These are phyloP conservation scores for Diospyros lotus DNA, from an alignment of 148 eudicot species.

Conservation along the genomic window DNA sequence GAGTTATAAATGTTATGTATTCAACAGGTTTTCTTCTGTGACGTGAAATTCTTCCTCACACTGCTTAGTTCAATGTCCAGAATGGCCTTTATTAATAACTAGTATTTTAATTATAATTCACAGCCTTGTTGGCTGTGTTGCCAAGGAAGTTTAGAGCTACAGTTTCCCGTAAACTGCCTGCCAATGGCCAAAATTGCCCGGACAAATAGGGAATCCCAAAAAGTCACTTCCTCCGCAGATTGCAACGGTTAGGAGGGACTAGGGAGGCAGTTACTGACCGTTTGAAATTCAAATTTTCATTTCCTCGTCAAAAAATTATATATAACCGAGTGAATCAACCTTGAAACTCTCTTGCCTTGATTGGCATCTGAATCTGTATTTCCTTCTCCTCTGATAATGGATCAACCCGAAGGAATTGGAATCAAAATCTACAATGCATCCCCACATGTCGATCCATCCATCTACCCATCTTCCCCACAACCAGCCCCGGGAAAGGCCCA, in stretches of 20 bases:
- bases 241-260: background rate
- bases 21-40: too few species aligned
- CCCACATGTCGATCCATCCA: slow-evolving; percentile 13
- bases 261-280: background rate
- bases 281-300: slow-evolving; percentile 1
- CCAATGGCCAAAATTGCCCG: background rate
- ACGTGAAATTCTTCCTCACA: too few species aligned
- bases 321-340: background rate
- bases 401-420: slow-evolving; percentile 45
- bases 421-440: slow-evolving; percentile 68
- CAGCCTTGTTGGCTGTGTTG: too few species aligned
- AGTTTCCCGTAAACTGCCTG: background rate
- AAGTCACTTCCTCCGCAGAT: background rate
- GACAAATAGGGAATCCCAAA: background rate
- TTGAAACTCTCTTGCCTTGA: background rate
- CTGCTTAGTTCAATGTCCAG: too few species aligned
- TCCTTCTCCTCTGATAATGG: background rate
- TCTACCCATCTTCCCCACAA: slow-evolving; percentile 7
- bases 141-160: too few species aligned
- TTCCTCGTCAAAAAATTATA: background rate
- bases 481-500: background rate
- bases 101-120: too few species aligned
- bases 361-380: background rate
- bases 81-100: too few species aligned
- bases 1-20: too few species aligned